Conservation (phyloP, 345 rosid genomes). For the Populus simonii region DNA sequence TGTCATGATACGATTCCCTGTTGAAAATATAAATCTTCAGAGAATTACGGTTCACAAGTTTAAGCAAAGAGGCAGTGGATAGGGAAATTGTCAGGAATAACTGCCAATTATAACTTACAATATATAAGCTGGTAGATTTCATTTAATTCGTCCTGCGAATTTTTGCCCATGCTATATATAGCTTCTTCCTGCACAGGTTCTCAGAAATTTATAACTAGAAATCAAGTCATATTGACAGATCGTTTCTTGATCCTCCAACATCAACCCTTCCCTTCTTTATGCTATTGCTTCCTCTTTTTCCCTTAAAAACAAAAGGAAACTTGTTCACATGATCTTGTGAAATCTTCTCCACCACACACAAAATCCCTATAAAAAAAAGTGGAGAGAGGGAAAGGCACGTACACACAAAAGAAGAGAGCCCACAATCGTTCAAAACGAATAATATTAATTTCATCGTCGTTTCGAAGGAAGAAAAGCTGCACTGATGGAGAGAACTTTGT, state of each 20-base stretch:
- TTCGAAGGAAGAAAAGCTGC: background rate
- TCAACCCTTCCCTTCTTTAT: background rate
- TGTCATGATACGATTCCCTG: no score
- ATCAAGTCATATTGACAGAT: no score
- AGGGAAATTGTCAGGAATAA: no score
- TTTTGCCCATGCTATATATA: no score
- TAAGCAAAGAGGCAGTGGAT: no score
- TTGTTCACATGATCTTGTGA: background rate
- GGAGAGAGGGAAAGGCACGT: background rate
- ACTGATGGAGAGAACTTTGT: slow-evolving; percentile 25
- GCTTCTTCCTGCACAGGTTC: no score
- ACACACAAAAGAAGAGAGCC: background rate
- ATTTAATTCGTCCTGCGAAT: no score
- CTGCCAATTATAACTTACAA: no score
- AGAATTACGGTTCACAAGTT: no score
- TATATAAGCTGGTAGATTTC: no score
- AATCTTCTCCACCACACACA: slow-evolving; percentile 31
- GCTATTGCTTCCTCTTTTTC: background rate
- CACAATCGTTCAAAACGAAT: slow-evolving; percentile 1
- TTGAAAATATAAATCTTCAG: no score
- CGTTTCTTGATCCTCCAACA: background rate
- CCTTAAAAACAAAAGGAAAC: background rate
- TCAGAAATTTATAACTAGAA: no score
- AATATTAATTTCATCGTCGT: slow-evolving; percentile 1
- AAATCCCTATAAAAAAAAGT: slow-evolving; percentile 16